These are phyloP conservation scores for Cymbidium sinense DNA, from an alignment of 106 monocot species.

Conservation along the genomic window DNA sequence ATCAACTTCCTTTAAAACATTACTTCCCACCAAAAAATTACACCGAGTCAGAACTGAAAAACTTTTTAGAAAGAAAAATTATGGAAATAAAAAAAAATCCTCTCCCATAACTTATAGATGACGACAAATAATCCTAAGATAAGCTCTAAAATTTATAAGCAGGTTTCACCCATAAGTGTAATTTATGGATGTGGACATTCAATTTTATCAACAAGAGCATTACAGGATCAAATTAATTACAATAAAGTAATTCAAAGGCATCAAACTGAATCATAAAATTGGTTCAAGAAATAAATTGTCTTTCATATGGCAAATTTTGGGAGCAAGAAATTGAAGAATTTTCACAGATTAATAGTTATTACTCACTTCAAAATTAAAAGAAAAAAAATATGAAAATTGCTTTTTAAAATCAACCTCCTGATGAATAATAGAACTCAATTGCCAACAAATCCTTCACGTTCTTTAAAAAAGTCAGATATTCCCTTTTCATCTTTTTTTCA, in stretches of 20 bases:
- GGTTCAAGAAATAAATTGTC: background rate
- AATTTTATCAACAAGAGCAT: background rate
- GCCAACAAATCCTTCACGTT: conserved; percentile 53
- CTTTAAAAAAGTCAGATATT: conserved; percentile 53
- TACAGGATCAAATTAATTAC: background rate
- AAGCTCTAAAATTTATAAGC: no score
- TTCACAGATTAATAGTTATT: background rate
- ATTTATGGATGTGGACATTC: background rate
- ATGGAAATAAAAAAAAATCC: no score
- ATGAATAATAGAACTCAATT: conserved; percentile 16
- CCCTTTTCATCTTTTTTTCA: conserved; percentile 52
- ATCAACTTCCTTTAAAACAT: no score
- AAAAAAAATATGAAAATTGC: background rate
- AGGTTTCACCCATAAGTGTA: background rate
- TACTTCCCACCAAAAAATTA: no score
- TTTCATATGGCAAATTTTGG: no score
- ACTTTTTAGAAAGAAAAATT: no score
- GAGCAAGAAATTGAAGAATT: no score
- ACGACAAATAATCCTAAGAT: no score
- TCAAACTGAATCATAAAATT: background rate
- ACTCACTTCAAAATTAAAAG: background rate
- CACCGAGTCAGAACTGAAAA: no score
- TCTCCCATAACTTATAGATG: no score
- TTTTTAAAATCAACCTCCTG: background rate
- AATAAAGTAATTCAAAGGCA: background rate